phyloP scores from a whole-genome alignment of 768 basidiomycete genomes.

The Naganishia vaughanmartiniae region DNA sequence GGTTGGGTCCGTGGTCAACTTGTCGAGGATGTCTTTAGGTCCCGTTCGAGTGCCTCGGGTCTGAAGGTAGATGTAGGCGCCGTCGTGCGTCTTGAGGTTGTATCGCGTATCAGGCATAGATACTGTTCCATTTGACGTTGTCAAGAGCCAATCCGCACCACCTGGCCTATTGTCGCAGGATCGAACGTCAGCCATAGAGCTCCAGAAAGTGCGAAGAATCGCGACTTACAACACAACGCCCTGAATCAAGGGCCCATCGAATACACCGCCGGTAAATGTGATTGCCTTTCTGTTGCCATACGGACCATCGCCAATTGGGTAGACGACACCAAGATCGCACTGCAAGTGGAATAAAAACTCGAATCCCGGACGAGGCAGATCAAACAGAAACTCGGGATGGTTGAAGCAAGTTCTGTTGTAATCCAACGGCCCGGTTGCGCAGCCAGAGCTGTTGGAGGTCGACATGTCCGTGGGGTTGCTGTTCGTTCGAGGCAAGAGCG shows the following conservation, averaged over 20 bases:
- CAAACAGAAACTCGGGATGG: conserved; percentile 33
- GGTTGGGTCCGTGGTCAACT: conserved; percentile 36
- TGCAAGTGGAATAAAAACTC: conserved; percentile 43
- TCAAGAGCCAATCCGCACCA: conserved; percentile 43
- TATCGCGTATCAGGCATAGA: conserved; percentile 41
- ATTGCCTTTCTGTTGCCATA: conserved; percentile 38
- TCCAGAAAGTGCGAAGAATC: background rate
- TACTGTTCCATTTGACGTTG: conserved; percentile 31
- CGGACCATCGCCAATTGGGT: conserved; percentile 37
- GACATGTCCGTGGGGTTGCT: background rate
- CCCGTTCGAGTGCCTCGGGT: conserved; percentile 41
- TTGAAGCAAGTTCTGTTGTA: conserved; percentile 25
- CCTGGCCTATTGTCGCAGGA: conserved; percentile 26
- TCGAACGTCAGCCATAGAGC: background rate
- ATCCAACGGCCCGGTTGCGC: background rate
- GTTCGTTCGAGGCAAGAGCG: background rate
- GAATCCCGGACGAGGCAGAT: conserved; percentile 31
- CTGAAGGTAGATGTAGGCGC: conserved; percentile 42
- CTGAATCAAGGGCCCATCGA: conserved; percentile 37
- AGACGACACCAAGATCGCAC: conserved; percentile 41
- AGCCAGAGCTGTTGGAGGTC: background rate
- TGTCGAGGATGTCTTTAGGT: conserved; percentile 37
- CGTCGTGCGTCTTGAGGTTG: conserved; percentile 39
- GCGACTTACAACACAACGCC: conserved; percentile 33
- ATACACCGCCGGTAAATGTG: conserved; percentile 40